Conservation (phyloP, 176 grass and related monocot species). For the Rhynchospora breviuscula region DNA sequence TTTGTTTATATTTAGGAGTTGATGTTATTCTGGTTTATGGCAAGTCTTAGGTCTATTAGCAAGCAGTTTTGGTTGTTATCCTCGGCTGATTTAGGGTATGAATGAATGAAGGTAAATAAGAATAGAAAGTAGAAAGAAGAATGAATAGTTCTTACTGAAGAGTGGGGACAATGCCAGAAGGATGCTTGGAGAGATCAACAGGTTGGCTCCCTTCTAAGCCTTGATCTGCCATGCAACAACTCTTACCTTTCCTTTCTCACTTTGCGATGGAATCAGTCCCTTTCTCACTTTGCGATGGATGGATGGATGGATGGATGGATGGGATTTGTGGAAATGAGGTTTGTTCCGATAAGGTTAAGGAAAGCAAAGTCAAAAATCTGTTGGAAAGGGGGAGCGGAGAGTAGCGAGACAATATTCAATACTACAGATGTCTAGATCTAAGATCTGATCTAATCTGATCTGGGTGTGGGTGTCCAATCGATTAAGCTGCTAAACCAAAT, state of each 20-base stretch:
- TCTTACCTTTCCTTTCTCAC: slow-evolving; percentile 2
- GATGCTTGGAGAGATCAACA: slow-evolving; percentile 83
- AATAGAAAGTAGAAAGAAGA: neutral
- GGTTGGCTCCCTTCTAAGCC: slow-evolving; percentile 69
- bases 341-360: neutral
- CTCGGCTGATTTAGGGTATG: too few relatives aligned
- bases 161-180: slow-evolving; percentile 90
- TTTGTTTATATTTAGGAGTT: too few relatives aligned
- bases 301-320: too few relatives aligned
- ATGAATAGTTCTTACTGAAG: slow-evolving; percentile 65
- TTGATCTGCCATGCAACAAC: slow-evolving; percentile 54
- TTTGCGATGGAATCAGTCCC: too few relatives aligned
- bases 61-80: too few relatives aligned
- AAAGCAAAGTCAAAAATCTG: too few relatives aligned
- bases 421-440: neutral
- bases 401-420: too few relatives aligned
- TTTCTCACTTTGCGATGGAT: too few relatives aligned
- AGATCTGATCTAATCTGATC: neutral
- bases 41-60: neutral
- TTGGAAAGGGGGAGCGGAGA: slow-evolving; percentile 1
- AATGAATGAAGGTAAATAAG: too few relatives aligned
- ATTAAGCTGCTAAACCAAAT: neutral
- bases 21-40: neutral
- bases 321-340: neutral
- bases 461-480: neutral